These are phyloP conservation scores for Ceratocystis cacaofunesta DNA, from an alignment of 2,329 filamentous ascomycete species.

Conservation along the genomic window DNA sequence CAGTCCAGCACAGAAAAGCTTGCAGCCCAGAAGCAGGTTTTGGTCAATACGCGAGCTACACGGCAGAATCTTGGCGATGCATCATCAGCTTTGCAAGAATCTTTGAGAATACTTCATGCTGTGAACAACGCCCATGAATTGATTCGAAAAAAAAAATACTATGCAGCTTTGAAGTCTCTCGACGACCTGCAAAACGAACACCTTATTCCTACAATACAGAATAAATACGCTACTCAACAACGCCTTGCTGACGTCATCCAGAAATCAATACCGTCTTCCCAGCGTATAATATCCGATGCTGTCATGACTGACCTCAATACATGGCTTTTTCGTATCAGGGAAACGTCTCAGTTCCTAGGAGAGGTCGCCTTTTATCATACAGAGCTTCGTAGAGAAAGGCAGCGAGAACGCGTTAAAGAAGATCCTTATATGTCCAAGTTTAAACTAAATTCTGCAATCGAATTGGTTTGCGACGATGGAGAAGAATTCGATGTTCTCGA, in stretches of 20 bases:
- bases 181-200: constrained; percentile 96
- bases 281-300: constrained; percentile 84
- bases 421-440: constrained; percentile 66
- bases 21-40: constrained; percentile 80
- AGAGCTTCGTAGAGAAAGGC: constrained; percentile 65
- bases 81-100: constrained; percentile 74
- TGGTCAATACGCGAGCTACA: constrained; percentile 83
- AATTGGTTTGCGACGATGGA: constrained; percentile 84
- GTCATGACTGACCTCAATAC: constrained; percentile 96
- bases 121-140: constrained; percentile 92
- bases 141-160: constrained; percentile 84
- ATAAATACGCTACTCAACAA: constrained; percentile 84
- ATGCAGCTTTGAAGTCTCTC: constrained; percentile 80
- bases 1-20: constrained; percentile 89
- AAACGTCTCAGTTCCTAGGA: constrained; percentile 88
- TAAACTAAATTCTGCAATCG: constrained; percentile 88
- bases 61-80: constrained; percentile 94
- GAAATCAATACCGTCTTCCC: constrained; percentile 82
- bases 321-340: constrained; percentile 87
- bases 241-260: constrained; percentile 92
- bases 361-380: constrained; percentile 97
- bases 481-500: constrained; percentile 93
- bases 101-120: constrained; percentile 76
- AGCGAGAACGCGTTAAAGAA: constrained; percentile 66
- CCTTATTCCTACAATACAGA: constrained; percentile 54